Evolutionary conservation across 2,329 filamentous ascomycete species (phyloP), one percentile per base, ranked within the genome.

Genomic region (Penicillium psychrosexuale): DNA sequence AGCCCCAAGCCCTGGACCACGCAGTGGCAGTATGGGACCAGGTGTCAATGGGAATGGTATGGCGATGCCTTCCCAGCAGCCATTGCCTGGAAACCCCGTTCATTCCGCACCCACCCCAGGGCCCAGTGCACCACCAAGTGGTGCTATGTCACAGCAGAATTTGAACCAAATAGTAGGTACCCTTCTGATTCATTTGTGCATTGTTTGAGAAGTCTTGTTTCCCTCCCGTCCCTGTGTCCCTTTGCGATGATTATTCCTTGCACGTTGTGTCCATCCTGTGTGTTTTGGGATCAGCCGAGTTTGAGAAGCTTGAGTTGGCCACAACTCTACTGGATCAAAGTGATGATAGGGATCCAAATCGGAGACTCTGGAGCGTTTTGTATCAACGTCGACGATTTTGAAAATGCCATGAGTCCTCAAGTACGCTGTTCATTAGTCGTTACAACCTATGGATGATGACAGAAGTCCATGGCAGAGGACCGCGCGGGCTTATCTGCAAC

Each of bases 101-200:
- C 72, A 78, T 59, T 67, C 73, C 55, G 58, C 74, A 64, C 72
- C 79, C 55, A 69, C 78, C 45, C 73, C 72, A 5, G 66, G 68
- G 6, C 65, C 70, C n/a, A 62, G 68, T 24, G 69, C 67, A 31
- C 67, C 69, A 5, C 66, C 70, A 9, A 70, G 69, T 50, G 71
- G 71, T 38, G 70, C 70, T 13, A 86, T 91, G 75, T 91, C 88
- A 2, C 91, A 93, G 60, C 90, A 95, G 67, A 96, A 97, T 69
- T 75, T 97, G 1, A 97, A 97, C 67, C 91, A 96, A 65, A 97
- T 97, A 74, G 93, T 97, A 82, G 83, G 92, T 80, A 43, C 47
- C 38, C 13, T 34, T 55, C 40, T 56, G 38, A 17, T 50, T 17
- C 15, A 13, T 17, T 43, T 43, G 1, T 15, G 5, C 5, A 5